Evolutionary conservation across 208 protist genomes (phyloP).

Genomic region (Acanthamoeba lenticulata): DNA sequence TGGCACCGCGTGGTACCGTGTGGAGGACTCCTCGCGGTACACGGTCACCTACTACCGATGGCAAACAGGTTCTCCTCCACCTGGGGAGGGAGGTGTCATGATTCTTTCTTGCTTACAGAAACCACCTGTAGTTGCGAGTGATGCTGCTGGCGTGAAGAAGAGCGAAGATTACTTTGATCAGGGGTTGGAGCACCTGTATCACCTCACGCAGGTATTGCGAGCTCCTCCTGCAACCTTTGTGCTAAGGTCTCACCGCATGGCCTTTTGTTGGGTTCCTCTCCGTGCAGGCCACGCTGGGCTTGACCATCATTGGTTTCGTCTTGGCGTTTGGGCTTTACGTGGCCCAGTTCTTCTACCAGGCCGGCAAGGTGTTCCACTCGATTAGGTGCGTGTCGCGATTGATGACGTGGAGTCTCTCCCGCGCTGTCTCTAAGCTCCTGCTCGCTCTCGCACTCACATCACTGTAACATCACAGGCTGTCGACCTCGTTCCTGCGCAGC

Average conservation of each 20-base stretch:
- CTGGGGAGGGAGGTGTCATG: not conserved
- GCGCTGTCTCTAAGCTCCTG: no score
- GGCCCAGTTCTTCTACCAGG: not conserved
- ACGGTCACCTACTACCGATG: not conserved
- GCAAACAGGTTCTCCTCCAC: no score
- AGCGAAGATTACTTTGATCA: not conserved
- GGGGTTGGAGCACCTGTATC: not conserved
- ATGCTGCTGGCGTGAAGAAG: slow-evolving; percentile 4
- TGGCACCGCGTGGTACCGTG: not conserved
- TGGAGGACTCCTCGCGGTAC: not conserved
- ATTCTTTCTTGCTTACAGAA: not conserved
- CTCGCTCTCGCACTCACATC: no score
- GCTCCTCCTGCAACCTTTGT: no score
- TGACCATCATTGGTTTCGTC: slow-evolving; percentile 21
- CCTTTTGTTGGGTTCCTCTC: not conserved
- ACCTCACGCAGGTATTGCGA: not conserved
- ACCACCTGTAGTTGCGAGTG: not conserved
- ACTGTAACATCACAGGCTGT: not conserved
- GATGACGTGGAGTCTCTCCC: no score
- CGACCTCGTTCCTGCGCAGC: not conserved
- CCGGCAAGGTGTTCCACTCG: slow-evolving; percentile 7
- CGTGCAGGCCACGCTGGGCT: not conserved
- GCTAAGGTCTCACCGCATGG: no score
- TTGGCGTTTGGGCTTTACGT: not conserved
- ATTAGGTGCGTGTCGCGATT: not conserved